These are phyloP conservation scores for Monilinia polystroma DNA, from an alignment of 2,329 filamentous ascomycete species.

Conservation along the genomic window DNA sequence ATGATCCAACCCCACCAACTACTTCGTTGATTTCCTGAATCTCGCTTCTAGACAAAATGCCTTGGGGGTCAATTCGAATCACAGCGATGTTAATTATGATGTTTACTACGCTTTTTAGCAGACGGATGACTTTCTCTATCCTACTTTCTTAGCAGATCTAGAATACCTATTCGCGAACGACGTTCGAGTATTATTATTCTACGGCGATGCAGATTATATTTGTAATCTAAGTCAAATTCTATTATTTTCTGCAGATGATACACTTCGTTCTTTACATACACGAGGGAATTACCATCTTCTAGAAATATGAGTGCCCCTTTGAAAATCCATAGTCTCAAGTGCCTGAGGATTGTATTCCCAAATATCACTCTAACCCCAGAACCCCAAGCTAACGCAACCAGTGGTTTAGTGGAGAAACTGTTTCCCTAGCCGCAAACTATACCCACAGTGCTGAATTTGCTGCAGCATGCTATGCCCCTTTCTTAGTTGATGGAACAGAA, in stretches of 20 bases:
- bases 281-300: background rate
- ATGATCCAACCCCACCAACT: constrained; percentile 52
- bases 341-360: background rate
- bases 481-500: constrained; percentile 53
- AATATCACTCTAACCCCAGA: background rate
- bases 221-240: constrained; percentile 27
- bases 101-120: constrained; percentile 48
- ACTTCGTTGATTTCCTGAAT: constrained; percentile 45
- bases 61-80: constrained; percentile 25
- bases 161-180: constrained; percentile 48
- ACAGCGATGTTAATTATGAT: constrained; percentile 36
- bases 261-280: background rate
- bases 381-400: constrained; percentile 32
- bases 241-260: background rate
- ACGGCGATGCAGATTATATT: constrained; percentile 51
- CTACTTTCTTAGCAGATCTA: constrained; percentile 52
- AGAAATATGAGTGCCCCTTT: background rate
- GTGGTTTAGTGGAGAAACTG: constrained; percentile 54
- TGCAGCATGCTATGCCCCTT: constrained; percentile 55
- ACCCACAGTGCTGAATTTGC: constrained; percentile 49
- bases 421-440: constrained; percentile 52
- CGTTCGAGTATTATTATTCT: constrained; percentile 53
- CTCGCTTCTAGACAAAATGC: constrained; percentile 20
- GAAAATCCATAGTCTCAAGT: background rate
- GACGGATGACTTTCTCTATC: constrained; percentile 61